Evolutionary conservation across 768 basidiomycete genomes (phyloP).

Genomic region (Artomyces pyxidatus): DNA sequence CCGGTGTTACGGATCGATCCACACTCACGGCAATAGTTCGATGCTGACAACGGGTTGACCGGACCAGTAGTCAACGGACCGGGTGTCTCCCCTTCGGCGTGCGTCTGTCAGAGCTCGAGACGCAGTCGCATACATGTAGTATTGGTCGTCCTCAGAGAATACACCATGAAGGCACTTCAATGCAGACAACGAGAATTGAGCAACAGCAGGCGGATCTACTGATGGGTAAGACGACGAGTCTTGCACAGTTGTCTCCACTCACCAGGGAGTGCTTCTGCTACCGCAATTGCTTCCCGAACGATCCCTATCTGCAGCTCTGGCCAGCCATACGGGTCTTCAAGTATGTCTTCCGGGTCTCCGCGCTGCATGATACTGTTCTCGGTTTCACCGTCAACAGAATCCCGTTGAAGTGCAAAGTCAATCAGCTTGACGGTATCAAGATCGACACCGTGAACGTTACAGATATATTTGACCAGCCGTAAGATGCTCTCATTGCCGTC

Average conservation of each 20-base stretch:
- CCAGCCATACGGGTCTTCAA: constrained; percentile 74
- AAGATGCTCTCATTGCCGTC: constrained; percentile 83
- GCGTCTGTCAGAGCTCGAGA: constrained; percentile 66
- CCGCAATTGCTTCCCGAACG: constrained; percentile 85
- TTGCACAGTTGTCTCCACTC: constrained; percentile 16
- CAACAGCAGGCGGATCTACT: constrained; percentile 75
- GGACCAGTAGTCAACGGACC: constrained; percentile 80
- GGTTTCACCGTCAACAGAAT: constrained; percentile 1
- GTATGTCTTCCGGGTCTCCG: constrained; percentile 33
- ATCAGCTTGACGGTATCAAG: constrained; percentile 60
- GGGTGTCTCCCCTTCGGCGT: constrained; percentile 66
- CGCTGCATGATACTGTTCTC: constrained; percentile 14
- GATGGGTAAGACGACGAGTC: constrained; percentile 2
- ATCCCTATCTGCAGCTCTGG: constrained; percentile 90
- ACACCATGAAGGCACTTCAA: constrained; percentile 65
- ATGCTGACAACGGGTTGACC: constrained; percentile 73
- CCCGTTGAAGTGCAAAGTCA: constrained; percentile 7
- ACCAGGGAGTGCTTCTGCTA: constrained; percentile 91
- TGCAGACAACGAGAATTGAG: constrained; percentile 85
- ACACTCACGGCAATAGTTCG: constrained; percentile 68
- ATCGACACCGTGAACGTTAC: constrained; percentile 75
- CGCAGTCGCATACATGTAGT: constrained; percentile 66
- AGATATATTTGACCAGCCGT: constrained; percentile 62
- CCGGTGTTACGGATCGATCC: too few relatives aligned
- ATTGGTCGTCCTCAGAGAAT: constrained; percentile 71